Percentiles rank a stretch among this genome's conserved stretches.
Conservation (phyloP, 2,329 filamentous ascomycete species). For the Talaromyces sp. region DNA sequence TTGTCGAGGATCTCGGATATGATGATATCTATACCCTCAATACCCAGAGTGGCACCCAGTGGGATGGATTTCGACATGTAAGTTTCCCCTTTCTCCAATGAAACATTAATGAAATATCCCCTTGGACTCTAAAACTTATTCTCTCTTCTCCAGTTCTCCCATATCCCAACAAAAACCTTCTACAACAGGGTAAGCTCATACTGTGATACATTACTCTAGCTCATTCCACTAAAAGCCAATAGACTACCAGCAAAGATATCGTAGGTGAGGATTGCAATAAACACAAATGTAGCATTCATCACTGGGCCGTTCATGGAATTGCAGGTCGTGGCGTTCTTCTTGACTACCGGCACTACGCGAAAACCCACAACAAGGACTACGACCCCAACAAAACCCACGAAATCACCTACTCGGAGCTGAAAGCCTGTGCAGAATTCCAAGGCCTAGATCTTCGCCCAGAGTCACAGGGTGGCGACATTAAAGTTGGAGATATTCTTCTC, state of each 20-base stretch:
- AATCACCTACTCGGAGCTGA: conserved; percentile 60
- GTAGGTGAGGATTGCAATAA: conserved; percentile 36
- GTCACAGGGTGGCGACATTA: conserved; percentile 57
- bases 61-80: conserved; percentile 55
- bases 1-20: conserved; percentile 40
- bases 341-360: conserved; percentile 51
- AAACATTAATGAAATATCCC: no score
- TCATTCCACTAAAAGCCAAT: background rate
- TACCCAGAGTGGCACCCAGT: conserved; percentile 53
- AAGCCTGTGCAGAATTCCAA: conserved; percentile 61
- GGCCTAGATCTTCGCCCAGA: conserved; percentile 63
- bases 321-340: conserved; percentile 47
- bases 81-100: conserved; percentile 8
- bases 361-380: conserved; percentile 54
- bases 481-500: conserved; percentile 67
- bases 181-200: conserved; percentile 43
- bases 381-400: conserved; percentile 57
- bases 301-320: conserved; percentile 47
- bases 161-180: conserved; percentile 40
- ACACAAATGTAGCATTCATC: conserved; percentile 46
- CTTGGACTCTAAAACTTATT: no score
- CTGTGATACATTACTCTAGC: background rate
- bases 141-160: conserved; percentile 37
- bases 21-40: conserved; percentile 53
- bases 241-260: conserved; percentile 41